These are phyloP conservation scores for Tetragonia tetragonoides DNA, from an alignment of 148 eudicot species.

Conservation along the genomic window DNA sequence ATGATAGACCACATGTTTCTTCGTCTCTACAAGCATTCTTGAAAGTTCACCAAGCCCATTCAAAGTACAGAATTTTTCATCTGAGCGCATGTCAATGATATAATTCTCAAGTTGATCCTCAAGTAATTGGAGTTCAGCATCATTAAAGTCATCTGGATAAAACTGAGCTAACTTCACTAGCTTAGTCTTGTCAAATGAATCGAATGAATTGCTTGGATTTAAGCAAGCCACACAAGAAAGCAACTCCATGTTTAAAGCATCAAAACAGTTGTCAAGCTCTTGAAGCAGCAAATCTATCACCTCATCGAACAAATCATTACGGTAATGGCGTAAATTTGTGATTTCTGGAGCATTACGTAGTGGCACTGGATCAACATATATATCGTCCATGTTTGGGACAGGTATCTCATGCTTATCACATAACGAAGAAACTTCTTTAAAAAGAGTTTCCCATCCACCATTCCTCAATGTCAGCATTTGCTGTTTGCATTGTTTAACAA, in stretches of 20 bases:
- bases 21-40: background rate
- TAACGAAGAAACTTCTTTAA: background rate
- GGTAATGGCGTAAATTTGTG: background rate
- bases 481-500: background rate
- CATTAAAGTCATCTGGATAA: constrained; percentile 2
- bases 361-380: background rate
- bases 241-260: background rate
- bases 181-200: background rate
- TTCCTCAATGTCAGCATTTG: background rate
- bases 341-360: background rate
- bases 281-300: constrained; percentile 1
- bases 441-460: constrained; percentile 1
- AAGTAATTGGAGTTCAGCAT: too few relatives aligned
- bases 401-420: background rate
- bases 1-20: background rate
- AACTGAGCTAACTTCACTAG: background rate
- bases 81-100: background rate
- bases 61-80: background rate
- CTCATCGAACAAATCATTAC: background rate
- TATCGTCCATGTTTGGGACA: constrained; percentile 1
- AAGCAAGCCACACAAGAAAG: constrained; percentile 6
- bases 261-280: constrained; percentile 1
- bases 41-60: background rate
- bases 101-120: background rate
- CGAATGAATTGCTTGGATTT: constrained; percentile 15